A percentile compares a stretch with the other conserved stretches of the same genome.
Evolutionary conservation across 768 basidiomycete genomes (phyloP).

Genomic region (Peribolospora kevripleyi): DNA sequence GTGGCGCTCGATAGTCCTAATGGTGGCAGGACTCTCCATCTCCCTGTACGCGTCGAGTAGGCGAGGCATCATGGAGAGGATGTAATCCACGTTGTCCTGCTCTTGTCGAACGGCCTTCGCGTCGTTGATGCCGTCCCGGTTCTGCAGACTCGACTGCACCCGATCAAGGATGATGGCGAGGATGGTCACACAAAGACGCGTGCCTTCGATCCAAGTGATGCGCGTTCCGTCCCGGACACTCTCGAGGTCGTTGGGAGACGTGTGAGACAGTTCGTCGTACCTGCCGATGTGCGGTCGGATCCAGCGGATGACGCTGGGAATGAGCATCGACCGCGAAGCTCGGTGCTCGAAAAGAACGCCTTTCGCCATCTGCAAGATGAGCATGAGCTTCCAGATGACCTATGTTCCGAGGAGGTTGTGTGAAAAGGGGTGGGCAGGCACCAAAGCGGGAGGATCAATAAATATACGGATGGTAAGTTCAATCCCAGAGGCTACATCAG

Average conservation of each 20-base stretch:
- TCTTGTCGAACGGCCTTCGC: slow-evolving; percentile 44
- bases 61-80: slow-evolving; percentile 57
- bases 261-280: slow-evolving; percentile 56
- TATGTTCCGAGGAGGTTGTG: no score
- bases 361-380: slow-evolving; percentile 77
- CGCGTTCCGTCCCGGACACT: slow-evolving; percentile 43
- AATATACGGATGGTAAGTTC: no score
- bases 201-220: slow-evolving; percentile 68
- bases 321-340: slow-evolving; percentile 48
- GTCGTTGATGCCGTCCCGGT: slow-evolving; percentile 38
- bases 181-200: slow-evolving; percentile 70
- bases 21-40: slow-evolving; percentile 41
- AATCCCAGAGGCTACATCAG: no score
- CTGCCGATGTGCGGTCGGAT: slow-evolving; percentile 83
- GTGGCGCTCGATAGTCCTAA: slow-evolving; percentile 42
- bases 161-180: slow-evolving; percentile 74
- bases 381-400: slow-evolving; percentile 70
- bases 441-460: no score
- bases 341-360: slow-evolving; percentile 65
- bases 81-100: slow-evolving; percentile 72
- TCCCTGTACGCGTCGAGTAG: slow-evolving; percentile 72
- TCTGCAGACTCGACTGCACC: slow-evolving; percentile 52
- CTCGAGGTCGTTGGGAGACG: slow-evolving; percentile 38
- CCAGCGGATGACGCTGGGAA: slow-evolving; percentile 76
- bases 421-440: no score